Percentiles rank a stretch among this genome's conserved stretches.
phyloP scores from a whole-genome alignment of 2,329 filamentous ascomycete genomes.

The Polytolypa hystricis region DNA sequence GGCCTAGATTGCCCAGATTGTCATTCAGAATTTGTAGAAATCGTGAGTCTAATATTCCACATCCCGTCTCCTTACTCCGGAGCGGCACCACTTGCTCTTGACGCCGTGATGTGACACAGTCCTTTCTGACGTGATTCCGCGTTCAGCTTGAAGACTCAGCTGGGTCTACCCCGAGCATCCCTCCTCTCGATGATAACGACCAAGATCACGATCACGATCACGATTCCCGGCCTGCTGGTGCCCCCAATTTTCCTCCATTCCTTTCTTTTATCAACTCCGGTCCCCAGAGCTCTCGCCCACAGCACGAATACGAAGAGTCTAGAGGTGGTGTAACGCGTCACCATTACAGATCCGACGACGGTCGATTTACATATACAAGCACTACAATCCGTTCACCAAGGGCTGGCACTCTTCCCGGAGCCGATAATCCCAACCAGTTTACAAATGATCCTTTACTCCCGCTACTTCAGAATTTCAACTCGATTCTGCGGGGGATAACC shows the following conservation, averaged over 20 bases:
- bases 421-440: constrained; percentile 7
- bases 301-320: neutral
- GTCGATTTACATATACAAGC: constrained; percentile 32
- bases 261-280: no score
- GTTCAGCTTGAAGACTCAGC: no score
- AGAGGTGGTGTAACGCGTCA: constrained; percentile 22
- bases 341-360: constrained; percentile 35
- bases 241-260: no score
- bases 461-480: constrained; percentile 28
- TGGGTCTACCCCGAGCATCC: no score
- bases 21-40: constrained; percentile 67
- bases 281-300: no score
- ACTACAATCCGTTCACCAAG: constrained; percentile 19
- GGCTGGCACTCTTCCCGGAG: constrained; percentile 10
- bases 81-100: no score
- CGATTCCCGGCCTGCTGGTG: no score
- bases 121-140: no score
- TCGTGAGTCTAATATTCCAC: no score
- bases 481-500: constrained; percentile 37
- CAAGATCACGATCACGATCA: neutral
- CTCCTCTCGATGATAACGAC: neutral
- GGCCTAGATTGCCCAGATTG: constrained; percentile 71
- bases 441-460: constrained; percentile 21
- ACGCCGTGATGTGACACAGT: no score
- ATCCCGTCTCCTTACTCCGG: no score